Percentiles rank a stretch among this genome's conserved stretches.
Evolutionary conservation across 495 filamentous ascomycete genomes (phyloP).

Genomic region (Tuber borchii): DNA sequence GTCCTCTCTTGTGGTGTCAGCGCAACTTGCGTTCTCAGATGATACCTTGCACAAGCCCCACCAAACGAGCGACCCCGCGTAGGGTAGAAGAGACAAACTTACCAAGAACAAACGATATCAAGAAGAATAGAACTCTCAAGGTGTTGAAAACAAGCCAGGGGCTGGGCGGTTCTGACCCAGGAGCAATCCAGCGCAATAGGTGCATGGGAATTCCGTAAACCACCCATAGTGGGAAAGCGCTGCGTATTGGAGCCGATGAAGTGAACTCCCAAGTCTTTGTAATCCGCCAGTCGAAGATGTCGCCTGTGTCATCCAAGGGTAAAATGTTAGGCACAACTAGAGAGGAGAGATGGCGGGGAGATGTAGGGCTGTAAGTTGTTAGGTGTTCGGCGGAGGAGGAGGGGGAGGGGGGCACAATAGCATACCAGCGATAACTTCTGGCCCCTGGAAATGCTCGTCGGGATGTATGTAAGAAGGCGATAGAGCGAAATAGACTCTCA

Average conservation of each 20-base stretch:
- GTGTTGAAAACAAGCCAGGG: conserved; percentile 81
- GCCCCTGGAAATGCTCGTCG: conserved; percentile 97
- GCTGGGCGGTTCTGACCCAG: conserved; percentile 51
- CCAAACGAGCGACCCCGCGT: not conserved
- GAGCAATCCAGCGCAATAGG: conserved; percentile 71
- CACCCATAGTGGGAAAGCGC: conserved; percentile 92
- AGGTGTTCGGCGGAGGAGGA: not conserved
- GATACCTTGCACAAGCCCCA: conserved; percentile 1
- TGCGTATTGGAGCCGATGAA: conserved; percentile 73
- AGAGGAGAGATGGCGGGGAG: not conserved
- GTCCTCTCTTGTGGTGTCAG: conserved; percentile 56
- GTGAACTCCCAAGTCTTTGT: conserved; percentile 94
- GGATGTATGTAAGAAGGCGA: conserved; percentile 95
- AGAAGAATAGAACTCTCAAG: conserved; percentile 79
- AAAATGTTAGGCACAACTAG: not conserved
- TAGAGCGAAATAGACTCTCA: conserved; percentile 89
- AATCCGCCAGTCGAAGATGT: conserved; percentile 81
- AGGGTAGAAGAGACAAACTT: conserved; percentile 10
- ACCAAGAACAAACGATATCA: conserved; percentile 78
- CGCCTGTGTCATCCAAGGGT: conserved; percentile 54
- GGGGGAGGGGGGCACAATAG: conserved; percentile 20
- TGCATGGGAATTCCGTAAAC: conserved; percentile 89
- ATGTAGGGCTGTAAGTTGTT: not conserved
- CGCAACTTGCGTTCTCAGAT: not conserved
- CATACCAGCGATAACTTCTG: conserved; percentile 93